Evolutionary conservation across 2,329 filamentous ascomycete species (phyloP), one percentile per base, ranked within the genome.

Genomic region (Botrytis hyacinthi): DNA sequence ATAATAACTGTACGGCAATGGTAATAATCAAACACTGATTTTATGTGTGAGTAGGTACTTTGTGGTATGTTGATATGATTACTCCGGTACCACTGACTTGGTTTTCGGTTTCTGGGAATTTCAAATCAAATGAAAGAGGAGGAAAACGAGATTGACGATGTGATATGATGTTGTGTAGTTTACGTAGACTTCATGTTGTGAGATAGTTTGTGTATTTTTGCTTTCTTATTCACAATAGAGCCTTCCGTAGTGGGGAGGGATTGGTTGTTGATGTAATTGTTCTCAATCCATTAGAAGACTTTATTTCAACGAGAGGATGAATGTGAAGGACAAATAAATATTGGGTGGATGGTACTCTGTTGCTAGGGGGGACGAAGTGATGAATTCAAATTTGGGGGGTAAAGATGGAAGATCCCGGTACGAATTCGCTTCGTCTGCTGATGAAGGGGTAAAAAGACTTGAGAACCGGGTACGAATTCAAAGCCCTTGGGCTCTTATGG

Each of bases 271-370:
- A 70, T 62, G 42, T 7, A 60, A 16, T 67, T 46, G 40, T 44
- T 71, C 29, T 57, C 42, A 61, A 29, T 65, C 44, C 26, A 18
- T 40, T 12, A 40, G 32, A 42, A 68, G 37, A 37, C 16, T 42
- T 42, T 42, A 1, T 35, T 59, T 72, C 48, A 44, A 46, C 65
- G 46, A 68, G 35, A 37, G 60, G 10, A 26, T 35, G 29, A 9
- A 12, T 44, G 22, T 57, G 46, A 37, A 71, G 46, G 42, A 46
- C 48, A 20, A 51, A 65, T 65, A 65, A 65, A 54, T 35, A 71
- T 32, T 57, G n/a, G 60, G 54, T 72, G 62, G 54, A 72, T 72
- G 70, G 32, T 46, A 72, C 61, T 29, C 46, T 59, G 70, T 72
- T 72, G 70, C 62, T 40, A 67, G 37, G 70, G 70, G 60, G 29